Evolutionary conservation across 192 early-diverging fungal genomes (phyloP), one percentile per base, ranked within the genome.

Genomic region (Coemansia guatemalensis): DNA sequence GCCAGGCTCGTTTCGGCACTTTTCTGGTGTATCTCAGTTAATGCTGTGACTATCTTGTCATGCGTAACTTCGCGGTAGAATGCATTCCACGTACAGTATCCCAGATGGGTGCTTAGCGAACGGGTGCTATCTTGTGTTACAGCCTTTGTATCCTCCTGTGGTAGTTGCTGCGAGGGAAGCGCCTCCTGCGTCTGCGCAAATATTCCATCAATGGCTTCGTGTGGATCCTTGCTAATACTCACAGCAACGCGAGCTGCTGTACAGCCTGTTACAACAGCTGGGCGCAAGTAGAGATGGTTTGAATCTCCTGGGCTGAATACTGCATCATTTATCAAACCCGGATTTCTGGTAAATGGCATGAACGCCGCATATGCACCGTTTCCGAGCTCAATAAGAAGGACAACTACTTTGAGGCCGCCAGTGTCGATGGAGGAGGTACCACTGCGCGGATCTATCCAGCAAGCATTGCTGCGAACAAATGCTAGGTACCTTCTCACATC

Each of bases 11-110:
- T 22, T 5, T 7, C 4, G 8, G 27, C 8, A 3, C 58, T 47
- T 18, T 33, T 33, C 1, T 29, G 26, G n/a, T 33, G 47, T 8
- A 78, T 68, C 4, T 56, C 33, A 12, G 50, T 48, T 12, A 78
- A 35, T 51, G 50, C 24, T 9, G 53, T 49, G 3, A 73, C 53
- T 18, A 73, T 17, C 33, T 32, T 18, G 6, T 63, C 64, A 21
- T 69, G 61, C 5, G 67, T 57, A 8, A 79, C 60, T 2, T 67
- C 23, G 26, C 63, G 67, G 60, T 79, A 79, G 58, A 79, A 79
- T 2, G 70, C 59, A 32, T 79, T 79, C 70, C 70, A 79, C 0
- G 70, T 79, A 48, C 76, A 79, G 64, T 73, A 79, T 1, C 76
- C 71, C 29, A 73, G 53, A 21, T 58, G 18, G 0, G 22, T 30